Percentiles rank a stretch among this genome's conserved stretches.
These are phyloP conservation scores for Kodamaea leandrae DNA, from an alignment of 805 yeast species.

Conservation along the genomic window DNA sequence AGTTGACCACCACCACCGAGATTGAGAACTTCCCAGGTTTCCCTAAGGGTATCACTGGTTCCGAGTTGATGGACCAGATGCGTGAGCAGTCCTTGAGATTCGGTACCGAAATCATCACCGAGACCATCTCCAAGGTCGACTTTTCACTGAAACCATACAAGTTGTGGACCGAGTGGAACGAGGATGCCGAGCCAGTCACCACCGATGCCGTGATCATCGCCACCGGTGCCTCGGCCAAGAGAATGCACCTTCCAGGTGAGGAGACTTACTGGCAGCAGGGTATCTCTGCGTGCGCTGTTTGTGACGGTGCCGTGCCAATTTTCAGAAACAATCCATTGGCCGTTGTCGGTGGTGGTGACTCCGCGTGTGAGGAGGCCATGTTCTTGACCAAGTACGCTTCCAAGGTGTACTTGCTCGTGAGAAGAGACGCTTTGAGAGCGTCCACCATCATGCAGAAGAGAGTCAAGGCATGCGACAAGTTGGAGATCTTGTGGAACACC, in stretches of 20 bases:
- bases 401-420: conserved; percentile 87
- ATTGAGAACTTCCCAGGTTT: conserved; percentile 99
- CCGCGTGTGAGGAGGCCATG: conserved; percentile 98
- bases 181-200: conserved; percentile 86
- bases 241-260: conserved; percentile 93
- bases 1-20: conserved; percentile 96
- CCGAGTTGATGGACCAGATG: conserved; percentile 91
- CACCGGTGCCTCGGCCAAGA: conserved; percentile 98
- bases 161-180: conserved; percentile 94
- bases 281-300: conserved; percentile 98
- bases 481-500: conserved; percentile 86
- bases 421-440: conserved; percentile 94
- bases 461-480: conserved; percentile 76
- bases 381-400: conserved; percentile 97
- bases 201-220: conserved; percentile 92
- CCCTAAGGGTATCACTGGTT: conserved; percentile 88
- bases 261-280: conserved; percentile 99
- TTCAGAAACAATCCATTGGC: conserved; percentile 98
- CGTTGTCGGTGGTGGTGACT: conserved; percentile 98
- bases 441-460: conserved; percentile 97
- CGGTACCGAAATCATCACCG: conserved; percentile 93
- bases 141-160: conserved; percentile 87
- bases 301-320: conserved; percentile 99
- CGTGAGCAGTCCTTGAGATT: conserved; percentile 80
- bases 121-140: conserved; percentile 91